Conservation (phyloP, 2,329 filamentous ascomycete genomes). For the Domatiomyces globalis region DNA sequence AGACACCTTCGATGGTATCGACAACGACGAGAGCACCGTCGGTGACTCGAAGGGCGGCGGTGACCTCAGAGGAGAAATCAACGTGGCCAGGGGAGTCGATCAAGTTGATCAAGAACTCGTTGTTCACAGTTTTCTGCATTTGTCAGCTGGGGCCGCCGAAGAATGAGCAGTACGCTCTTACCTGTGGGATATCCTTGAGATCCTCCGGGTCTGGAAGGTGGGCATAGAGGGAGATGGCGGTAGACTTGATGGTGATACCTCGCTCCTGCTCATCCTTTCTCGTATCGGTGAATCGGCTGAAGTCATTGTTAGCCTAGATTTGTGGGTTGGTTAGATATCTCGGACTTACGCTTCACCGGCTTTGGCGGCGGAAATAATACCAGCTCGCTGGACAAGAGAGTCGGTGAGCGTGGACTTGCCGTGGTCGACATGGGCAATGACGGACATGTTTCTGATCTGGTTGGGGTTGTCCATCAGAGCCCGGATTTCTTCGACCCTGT, state of each 20-base stretch:
- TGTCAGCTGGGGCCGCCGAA: neutral
- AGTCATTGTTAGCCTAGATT: constrained; percentile 5
- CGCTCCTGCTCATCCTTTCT: constrained; percentile 96
- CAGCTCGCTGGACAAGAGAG: constrained; percentile 95
- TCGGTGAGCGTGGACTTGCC: constrained; percentile 99
- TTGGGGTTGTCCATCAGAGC: constrained; percentile 8
- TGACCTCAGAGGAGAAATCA: constrained; percentile 99
- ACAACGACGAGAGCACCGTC: constrained; percentile 99
- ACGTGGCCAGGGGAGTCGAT: constrained; percentile 99
- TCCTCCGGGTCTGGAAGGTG: constrained; percentile 68
- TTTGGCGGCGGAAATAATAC: constrained; percentile 98
- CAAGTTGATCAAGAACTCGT: constrained; percentile 99
- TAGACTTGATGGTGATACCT: constrained; percentile 99
- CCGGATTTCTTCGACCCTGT: constrained; percentile 76
- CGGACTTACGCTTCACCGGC: constrained; percentile 60
- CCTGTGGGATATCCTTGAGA: constrained; percentile 78
- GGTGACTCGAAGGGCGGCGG: constrained; percentile 97
- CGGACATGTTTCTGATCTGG: constrained; percentile 90
- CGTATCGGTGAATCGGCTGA: constrained; percentile 77
- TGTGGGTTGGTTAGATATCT: neutral
- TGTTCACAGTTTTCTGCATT: constrained; percentile 64
- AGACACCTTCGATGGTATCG: constrained; percentile 99
- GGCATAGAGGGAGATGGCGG: constrained; percentile 96
- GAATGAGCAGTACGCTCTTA: neutral
- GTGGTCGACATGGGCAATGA: constrained; percentile 99